phyloP scores from a whole-genome alignment of 164 flowering plant species.

The Tetrastigma voinierianum region DNA sequence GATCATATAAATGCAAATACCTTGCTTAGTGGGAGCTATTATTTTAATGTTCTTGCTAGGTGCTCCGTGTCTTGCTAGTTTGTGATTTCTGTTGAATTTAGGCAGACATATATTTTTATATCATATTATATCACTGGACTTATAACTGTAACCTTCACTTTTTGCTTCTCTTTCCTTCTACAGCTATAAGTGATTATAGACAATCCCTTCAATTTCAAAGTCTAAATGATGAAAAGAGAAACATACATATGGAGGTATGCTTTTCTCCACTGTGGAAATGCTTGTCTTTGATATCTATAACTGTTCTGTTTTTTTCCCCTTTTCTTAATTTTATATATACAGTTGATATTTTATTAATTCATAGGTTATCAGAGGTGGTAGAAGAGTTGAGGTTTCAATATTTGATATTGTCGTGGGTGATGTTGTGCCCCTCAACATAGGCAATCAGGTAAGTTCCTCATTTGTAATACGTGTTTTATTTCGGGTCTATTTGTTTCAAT shows the following conservation, averaged over 20 bases:
- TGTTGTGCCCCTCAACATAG: slow-evolving; percentile 89
- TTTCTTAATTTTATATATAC: not conserved
- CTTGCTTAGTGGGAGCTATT: not conserved
- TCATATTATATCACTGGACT: not conserved
- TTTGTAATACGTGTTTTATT: not conserved
- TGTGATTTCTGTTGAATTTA: not conserved
- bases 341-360: too few species aligned
- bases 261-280: not conserved
- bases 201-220: slow-evolving; percentile 94
- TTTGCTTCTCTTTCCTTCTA: slow-evolving; percentile 8
- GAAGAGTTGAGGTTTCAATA: slow-evolving; percentile 77
- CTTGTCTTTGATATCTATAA: not conserved
- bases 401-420: slow-evolving; percentile 97
- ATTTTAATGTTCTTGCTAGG: not conserved
- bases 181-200: slow-evolving; percentile 88
- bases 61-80: not conserved
- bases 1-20: too few species aligned
- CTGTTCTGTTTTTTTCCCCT: not conserved
- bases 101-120: not conserved
- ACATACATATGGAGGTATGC: slow-evolving; percentile 80
- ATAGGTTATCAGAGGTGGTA: slow-evolving; percentile 85
- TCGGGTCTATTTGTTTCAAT: not conserved
- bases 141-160: not conserved
- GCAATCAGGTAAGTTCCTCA: slow-evolving; percentile 68
- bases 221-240: slow-evolving; percentile 89